Conservation (phyloP, 331 rosid species). For the Acacia concinna region DNA sequence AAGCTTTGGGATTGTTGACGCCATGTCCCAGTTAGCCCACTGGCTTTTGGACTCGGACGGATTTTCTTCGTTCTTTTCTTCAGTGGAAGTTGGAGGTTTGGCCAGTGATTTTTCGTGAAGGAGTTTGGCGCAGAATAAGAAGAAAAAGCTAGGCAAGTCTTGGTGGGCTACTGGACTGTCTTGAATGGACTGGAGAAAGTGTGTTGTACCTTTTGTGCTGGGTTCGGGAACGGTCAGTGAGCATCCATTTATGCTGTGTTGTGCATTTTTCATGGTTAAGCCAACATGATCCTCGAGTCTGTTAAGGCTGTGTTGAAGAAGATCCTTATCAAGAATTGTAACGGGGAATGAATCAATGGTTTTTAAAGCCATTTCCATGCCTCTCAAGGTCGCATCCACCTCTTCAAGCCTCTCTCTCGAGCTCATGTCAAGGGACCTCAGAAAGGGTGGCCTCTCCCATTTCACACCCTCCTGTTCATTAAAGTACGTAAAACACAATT, state of each 20-base stretch:
- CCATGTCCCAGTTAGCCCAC: slow-evolving; percentile 28
- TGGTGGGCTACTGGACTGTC: slow-evolving; percentile 45
- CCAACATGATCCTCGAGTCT: slow-evolving; percentile 35
- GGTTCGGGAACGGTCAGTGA: slow-evolving; percentile 59
- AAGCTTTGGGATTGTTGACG: slow-evolving; percentile 31
- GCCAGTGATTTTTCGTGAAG: slow-evolving; percentile 36
- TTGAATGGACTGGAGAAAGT: slow-evolving; percentile 50
- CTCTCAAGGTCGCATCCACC: slow-evolving; percentile 40
- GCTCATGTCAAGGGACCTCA: slow-evolving; percentile 18
- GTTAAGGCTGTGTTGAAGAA: slow-evolving; percentile 38
- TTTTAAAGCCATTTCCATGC: slow-evolving; percentile 60
- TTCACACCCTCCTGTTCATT: slow-evolving; percentile 47
- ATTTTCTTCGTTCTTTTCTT: not conserved
- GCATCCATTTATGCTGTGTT: slow-evolving; percentile 16
- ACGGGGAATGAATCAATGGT: slow-evolving; percentile 46
- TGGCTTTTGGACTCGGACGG: not conserved
- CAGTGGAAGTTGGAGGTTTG: slow-evolving; percentile 15
- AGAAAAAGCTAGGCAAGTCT: slow-evolving; percentile 60
- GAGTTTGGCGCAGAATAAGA: slow-evolving; percentile 58
- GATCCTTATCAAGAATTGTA: slow-evolving; percentile 29
- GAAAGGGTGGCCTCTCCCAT: slow-evolving; percentile 54
- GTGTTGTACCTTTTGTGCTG: slow-evolving; percentile 29
- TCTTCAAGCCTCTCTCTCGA: slow-evolving; percentile 38
- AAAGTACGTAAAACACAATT: not conserved
- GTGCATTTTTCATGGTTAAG: slow-evolving; percentile 22